Conservation (phyloP, 331 rosid species). For the Quercus tomentella region DNA sequence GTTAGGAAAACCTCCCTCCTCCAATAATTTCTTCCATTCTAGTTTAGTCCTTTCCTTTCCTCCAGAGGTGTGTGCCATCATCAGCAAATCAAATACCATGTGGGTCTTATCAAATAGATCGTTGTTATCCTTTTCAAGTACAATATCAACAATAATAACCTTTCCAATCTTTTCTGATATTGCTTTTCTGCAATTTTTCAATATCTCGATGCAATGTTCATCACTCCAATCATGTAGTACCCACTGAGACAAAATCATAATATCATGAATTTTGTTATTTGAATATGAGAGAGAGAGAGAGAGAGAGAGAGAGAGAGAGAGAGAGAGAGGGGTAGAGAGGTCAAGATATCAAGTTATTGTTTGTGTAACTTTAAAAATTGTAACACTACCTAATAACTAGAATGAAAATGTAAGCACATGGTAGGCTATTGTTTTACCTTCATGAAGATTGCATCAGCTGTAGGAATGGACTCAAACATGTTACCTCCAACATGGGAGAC, state of each 20-base stretch:
- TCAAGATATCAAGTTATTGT: too few relatives aligned
- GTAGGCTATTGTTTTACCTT: too few relatives aligned
- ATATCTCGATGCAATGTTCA: slow-evolving; percentile 33
- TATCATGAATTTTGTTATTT: too few relatives aligned
- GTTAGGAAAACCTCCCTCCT: slow-evolving; percentile 49
- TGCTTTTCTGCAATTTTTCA: slow-evolving; percentile 37
- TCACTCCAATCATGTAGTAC: slow-evolving; percentile 45
- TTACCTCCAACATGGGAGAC: too few relatives aligned
- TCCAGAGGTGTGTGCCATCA: slow-evolving; percentile 42
- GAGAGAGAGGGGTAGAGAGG: too few relatives aligned
- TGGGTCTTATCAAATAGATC: slow-evolving; percentile 41
- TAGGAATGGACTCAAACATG: too few relatives aligned
- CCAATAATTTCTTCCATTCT: slow-evolving; percentile 52
- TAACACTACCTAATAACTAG: too few relatives aligned
- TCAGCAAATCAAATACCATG: slow-evolving; percentile 50
- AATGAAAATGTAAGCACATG: too few relatives aligned
- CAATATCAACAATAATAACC: slow-evolving; percentile 28
- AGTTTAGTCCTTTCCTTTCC: slow-evolving; percentile 66
- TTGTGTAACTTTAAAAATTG: too few relatives aligned
- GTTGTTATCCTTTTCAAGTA: slow-evolving; percentile 24
- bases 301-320: too few relatives aligned
- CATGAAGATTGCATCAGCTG: too few relatives aligned
- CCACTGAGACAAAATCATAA: slow-evolving; percentile 15
- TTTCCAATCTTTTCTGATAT: slow-evolving; percentile 29
- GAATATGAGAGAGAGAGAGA: rapidly evolving